Base-by-base conservation (phyloP, 306 rosid species). In the Herpetospermum pedunculosum region DNA sequence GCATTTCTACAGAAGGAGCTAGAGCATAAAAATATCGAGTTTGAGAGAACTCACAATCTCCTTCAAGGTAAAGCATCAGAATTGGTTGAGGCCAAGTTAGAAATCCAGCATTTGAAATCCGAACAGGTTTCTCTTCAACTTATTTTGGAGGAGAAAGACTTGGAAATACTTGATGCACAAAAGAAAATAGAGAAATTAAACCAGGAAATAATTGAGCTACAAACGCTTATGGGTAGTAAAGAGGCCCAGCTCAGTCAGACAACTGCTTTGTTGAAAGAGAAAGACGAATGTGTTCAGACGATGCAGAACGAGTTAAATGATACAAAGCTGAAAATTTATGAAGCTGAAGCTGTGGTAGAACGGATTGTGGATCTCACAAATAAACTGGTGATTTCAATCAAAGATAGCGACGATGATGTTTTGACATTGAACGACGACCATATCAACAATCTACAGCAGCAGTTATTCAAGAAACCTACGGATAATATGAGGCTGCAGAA, bases 31-130 rank as follows among this genome's bases (percentile, higher is more conserved):
- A 78, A 77, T 71, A 81, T 76, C 11, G 85, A 85, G 49, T 84
- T 86, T 28, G 84, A 55, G 75, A 77, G 84, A 76, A 80, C 78
- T 57, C 78, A 73, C 19, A 63, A 77, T 23, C 75, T 89, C 83
- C 91, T 91, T 82, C 87, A 71, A 70, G 78, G 47, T 55, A 94
- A 85, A 77, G 97, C 86, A 77, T 79, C 86, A 2, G 91, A 85
- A 75, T 84, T 86, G 4, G 95, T 89, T 49, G 92, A 85, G 79
- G 95, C 97, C 75, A 91, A 83, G 84, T 78, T 94, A 28, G 92
- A 89, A 80, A 89, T 91, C 83, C 88, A 89, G 81, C 87, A 88
- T 74, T 82, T 91, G 82, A 91, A 85, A 89, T 88, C 95, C 35
- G 89, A 85, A 70, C 87, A 79, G 84, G 88, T 86, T 47, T 78